Evolutionary conservation across 164 flowering plant species (phyloP), one percentile per base, ranked within the genome.

Genomic region (Euptelea pleiosperma): DNA sequence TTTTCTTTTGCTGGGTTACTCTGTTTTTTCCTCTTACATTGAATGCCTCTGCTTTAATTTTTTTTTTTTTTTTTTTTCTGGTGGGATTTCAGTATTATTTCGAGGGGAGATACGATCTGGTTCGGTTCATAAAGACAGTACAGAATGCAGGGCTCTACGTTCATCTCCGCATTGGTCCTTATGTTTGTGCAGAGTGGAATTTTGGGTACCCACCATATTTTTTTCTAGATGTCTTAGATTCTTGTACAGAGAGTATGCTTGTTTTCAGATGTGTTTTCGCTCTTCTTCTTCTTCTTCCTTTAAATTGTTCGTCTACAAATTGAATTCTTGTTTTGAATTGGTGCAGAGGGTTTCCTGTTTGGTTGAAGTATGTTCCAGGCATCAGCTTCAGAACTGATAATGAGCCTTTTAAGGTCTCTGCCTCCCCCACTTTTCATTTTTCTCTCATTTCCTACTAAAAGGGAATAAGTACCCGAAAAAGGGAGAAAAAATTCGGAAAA

Each of bases 111-210:
- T 69, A 73, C 49, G 91, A 91, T 70, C 69, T 91, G 57, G 83
- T 89, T 10, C 46, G 78, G 60, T 91, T 91, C 67, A 64, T 91
- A 8, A 84, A 83, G 74, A 75, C 84, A 10, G 77, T 79, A 31
- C 85, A 85, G 65, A 67, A 70, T 52, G 76, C 66, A 30, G 98
- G 96, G 18, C 84, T 92, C 8, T 89, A 81, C 65, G 91, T 58
- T 50, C 72, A 76, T 76, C 77, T 92, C 3, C 81, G 98, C 6
- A 80, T 92, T 67, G 98, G 98, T 9, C 98, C 98, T 39, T 92
- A 89, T 70, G 77, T 82, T 52, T 89, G 96, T 66, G 91, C 87
- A 25, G 95, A 92, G 42, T 92, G 98, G 98, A 87, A 85, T 57
- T 89, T 78, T 62, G 98, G 98, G 98, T 91, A 79, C 31, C 31